phyloP scores from a whole-genome alignment of 805 yeast species.

The Metschnikowia aberdeeniae region DNA sequence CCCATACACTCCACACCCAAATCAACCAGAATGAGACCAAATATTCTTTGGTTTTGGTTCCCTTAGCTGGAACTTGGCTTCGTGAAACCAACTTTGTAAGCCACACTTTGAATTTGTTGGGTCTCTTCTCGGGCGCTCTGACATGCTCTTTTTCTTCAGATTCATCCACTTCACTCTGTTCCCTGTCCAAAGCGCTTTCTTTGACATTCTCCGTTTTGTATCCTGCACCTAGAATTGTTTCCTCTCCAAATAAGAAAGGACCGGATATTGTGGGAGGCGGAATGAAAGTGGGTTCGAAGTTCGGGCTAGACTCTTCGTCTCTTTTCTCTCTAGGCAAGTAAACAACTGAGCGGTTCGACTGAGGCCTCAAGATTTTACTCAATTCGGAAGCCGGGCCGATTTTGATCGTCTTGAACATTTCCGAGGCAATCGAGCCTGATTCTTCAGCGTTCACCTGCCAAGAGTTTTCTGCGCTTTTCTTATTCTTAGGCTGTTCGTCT shows the following conservation, averaged over 20 bases:
- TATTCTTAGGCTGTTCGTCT: too few species aligned
- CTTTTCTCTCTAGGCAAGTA: background rate
- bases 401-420: constrained; percentile 2
- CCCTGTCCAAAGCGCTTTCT: too few species aligned
- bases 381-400: background rate
- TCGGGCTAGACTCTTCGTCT: background rate
- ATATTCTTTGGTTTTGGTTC: background rate
- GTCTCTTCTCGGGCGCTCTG: too few species aligned
- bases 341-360: constrained; percentile 1
- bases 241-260: too few species aligned
- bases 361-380: background rate
- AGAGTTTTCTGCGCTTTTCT: too few species aligned
- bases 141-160: too few species aligned
- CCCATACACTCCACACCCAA: constrained; percentile 12
- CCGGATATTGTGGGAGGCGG: too few species aligned
- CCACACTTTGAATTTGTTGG: background rate
- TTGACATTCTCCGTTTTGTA: too few species aligned
- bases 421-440: background rate
- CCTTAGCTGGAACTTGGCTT: background rate
- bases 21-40: constrained; percentile 3
- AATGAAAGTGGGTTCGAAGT: too few species aligned
- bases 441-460: background rate
- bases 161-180: too few species aligned
- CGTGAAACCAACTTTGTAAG: background rate
- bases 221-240: too few species aligned